Percentiles rank a stretch among this genome's conserved stretches.
Evolutionary conservation across 768 basidiomycete species (phyloP).

Genomic region (Megacollybia marginata): DNA sequence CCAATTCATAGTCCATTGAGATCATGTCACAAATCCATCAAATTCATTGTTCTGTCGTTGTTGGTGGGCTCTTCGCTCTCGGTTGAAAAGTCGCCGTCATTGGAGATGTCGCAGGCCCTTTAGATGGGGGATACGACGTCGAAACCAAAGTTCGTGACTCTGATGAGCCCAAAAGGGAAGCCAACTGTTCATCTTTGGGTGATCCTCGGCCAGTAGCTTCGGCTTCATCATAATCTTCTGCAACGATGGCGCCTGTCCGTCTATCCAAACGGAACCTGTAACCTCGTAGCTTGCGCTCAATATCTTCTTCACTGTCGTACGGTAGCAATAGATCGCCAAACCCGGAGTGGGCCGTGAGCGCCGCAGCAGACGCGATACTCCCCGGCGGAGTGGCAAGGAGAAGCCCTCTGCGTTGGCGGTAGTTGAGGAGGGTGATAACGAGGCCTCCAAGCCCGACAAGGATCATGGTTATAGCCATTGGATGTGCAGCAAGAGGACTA

Average conservation of each 20-base stretch:
- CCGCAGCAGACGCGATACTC: slow-evolving; percentile 47
- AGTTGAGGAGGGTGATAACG: slow-evolving; percentile 39
- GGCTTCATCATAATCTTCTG: slow-evolving; percentile 30
- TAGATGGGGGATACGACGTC: no score
- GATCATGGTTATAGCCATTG: slow-evolving; percentile 42
- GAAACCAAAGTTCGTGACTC: no score
- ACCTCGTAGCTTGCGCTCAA: slow-evolving; percentile 42
- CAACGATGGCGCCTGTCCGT: slow-evolving; percentile 56
- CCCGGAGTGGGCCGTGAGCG: slow-evolving; percentile 53
- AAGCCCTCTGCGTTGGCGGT: slow-evolving; percentile 37
- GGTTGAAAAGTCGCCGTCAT: no score
- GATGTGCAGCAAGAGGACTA: slow-evolving; percentile 47
- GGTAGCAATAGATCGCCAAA: slow-evolving; percentile 57
- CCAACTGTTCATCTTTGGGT: no score
- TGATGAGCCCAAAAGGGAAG: no score
- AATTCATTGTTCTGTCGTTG: no score
- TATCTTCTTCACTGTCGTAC: slow-evolving; percentile 39
- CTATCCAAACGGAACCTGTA: slow-evolving; percentile 48
- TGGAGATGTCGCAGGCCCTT: no score
- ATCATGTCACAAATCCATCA: no score
- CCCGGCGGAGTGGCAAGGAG: slow-evolving; percentile 51
- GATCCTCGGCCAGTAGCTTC: neutral
- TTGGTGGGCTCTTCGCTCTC: no score
- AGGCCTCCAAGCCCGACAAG: slow-evolving; percentile 40
- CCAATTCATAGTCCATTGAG: no score